Base-by-base conservation (phyloP, 805 yeast species). In the Spathaspora passalidarum region DNA sequence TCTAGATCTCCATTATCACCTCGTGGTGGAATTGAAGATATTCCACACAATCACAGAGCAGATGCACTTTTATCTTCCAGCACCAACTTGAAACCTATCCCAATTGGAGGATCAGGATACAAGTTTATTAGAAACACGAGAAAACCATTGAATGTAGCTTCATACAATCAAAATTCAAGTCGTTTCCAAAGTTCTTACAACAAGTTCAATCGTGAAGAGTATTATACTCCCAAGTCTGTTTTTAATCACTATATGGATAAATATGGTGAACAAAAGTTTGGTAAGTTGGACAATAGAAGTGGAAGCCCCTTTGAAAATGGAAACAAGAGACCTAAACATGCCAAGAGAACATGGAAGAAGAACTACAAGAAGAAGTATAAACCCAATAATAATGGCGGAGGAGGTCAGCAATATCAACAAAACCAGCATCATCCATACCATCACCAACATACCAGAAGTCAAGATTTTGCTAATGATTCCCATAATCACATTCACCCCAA, bases 181-280 rank as follows among this genome's bases (percentile, higher is more conserved):
- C 49, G 37, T 7, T 21, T 4, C 14, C 21, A 18, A 11, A 44
- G 36, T 20, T 36, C 20, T 19, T 14, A 19, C 40, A 53, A 50
- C 40, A 65, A 61, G 42, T 83, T 78, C 55, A 80, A 80, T 53
- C 73, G 92, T 43, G 84, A 82, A 54, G 92, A 86, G 58, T 83
- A 76, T 54, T 86, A 85, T 60, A 86, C 94, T 3, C 94, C 94
- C 2, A 86, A 85, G 45, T 80, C 90, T 20, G 84, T 82, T 5
- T 78, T 81, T 56, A 80, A 78, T 47, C 84, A 82, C 52, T 85
- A 82, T 60, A 78, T 85, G 85, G 88, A 81, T 51, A 81, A 82
- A 51, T 72, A 70, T 49, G 72, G 82, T 65, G 65, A 76, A 68
- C 61, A 72, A 53, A 59, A 68, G 59, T 50, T 63, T 59, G 46